Evolutionary conservation across 2,329 filamentous ascomycete species (phyloP).

Genomic region (Ceratocystis variospora): DNA sequence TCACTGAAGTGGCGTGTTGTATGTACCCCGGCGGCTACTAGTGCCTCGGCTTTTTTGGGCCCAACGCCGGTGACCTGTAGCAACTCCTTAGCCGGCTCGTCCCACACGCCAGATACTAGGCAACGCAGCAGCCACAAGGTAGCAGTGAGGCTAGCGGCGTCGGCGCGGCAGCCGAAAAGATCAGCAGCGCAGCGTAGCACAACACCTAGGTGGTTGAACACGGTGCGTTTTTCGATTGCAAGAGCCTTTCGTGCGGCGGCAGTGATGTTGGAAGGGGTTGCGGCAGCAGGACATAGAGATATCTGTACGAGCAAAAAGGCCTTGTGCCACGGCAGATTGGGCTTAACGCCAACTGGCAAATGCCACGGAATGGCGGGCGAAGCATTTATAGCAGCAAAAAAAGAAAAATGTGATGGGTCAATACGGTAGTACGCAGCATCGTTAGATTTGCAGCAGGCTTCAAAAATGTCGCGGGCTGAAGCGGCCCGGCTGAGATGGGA

Average conservation of each 20-base stretch:
- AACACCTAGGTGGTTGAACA: slow-evolving; percentile 27
- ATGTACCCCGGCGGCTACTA: slow-evolving; percentile 55
- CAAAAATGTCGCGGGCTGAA: slow-evolving; percentile 25
- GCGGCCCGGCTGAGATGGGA: slow-evolving; percentile 18
- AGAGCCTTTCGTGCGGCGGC: slow-evolving; percentile 20
- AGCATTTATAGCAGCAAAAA: slow-evolving; percentile 30
- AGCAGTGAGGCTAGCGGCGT: slow-evolving; percentile 53
- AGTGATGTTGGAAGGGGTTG: slow-evolving; percentile 37
- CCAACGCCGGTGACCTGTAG: slow-evolving; percentile 73
- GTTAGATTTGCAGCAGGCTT: slow-evolving; percentile 28
- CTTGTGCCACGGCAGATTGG: slow-evolving; percentile 46
- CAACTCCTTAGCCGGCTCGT: slow-evolving; percentile 65
- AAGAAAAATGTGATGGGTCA: slow-evolving; percentile 26
- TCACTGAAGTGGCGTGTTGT: slow-evolving; percentile 56
- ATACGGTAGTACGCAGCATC: slow-evolving; percentile 30
- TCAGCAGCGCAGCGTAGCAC: slow-evolving; percentile 30
- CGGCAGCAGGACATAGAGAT: slow-evolving; percentile 43
- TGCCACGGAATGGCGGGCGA: slow-evolving; percentile 29
- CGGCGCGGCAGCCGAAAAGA: slow-evolving; percentile 30
- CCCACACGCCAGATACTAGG: slow-evolving; percentile 64
- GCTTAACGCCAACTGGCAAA: slow-evolving; percentile 21
- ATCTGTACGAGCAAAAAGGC: slow-evolving; percentile 59
- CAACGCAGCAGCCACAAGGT: slow-evolving; percentile 68
- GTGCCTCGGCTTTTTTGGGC: slow-evolving; percentile 56
- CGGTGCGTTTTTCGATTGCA: slow-evolving; percentile 23